These are phyloP conservation scores for Posidonia australis DNA, from an alignment of 106 monocot genomes.

Conservation along the genomic window DNA sequence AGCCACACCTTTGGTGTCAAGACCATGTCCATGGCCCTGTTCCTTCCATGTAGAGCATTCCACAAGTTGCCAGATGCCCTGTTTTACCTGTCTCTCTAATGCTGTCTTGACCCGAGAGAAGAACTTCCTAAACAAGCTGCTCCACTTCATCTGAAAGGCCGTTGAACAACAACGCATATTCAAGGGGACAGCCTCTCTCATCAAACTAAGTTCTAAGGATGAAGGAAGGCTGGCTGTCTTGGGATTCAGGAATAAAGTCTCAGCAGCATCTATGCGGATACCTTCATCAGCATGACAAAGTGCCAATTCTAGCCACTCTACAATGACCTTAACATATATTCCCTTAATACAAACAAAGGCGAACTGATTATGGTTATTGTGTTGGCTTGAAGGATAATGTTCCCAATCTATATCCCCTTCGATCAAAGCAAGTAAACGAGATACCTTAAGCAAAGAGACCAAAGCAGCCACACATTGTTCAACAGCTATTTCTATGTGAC, in stretches of 20 bases:
- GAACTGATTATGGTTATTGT: conserved; percentile 11
- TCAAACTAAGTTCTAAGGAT: conserved; percentile 58
- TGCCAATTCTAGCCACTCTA: conserved; percentile 64
- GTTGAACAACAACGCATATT: conserved; percentile 95
- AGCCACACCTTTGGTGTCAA: conserved; percentile 4
- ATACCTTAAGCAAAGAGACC: conserved; percentile 88
- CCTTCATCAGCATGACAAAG: conserved; percentile 77
- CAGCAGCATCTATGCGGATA: conserved; percentile 83
- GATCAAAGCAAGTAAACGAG: conserved; percentile 65
- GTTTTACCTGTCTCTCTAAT: conserved; percentile 86
- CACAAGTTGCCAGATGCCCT: conserved; percentile 43
- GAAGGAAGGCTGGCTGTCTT: conserved; percentile 94
- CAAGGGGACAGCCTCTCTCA: conserved; percentile 76
- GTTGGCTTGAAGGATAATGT: conserved; percentile 9
- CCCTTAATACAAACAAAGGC: conserved; percentile 64
- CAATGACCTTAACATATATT: conserved; percentile 51
- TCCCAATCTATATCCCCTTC: conserved; percentile 88
- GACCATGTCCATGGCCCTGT: background rate
- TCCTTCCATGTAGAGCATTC: conserved; percentile 1
- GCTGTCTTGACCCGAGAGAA: conserved; percentile 71
- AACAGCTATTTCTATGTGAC: conserved; percentile 24
- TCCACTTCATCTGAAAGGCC: conserved; percentile 98
- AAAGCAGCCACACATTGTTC: conserved; percentile 77
- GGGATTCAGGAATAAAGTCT: conserved; percentile 86
- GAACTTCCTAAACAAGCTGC: conserved; percentile 87